Evolutionary conservation across 768 basidiomycete genomes (phyloP), one percentile per base, ranked within the genome.

Genomic region (Pleurotus tuber-regium): DNA sequence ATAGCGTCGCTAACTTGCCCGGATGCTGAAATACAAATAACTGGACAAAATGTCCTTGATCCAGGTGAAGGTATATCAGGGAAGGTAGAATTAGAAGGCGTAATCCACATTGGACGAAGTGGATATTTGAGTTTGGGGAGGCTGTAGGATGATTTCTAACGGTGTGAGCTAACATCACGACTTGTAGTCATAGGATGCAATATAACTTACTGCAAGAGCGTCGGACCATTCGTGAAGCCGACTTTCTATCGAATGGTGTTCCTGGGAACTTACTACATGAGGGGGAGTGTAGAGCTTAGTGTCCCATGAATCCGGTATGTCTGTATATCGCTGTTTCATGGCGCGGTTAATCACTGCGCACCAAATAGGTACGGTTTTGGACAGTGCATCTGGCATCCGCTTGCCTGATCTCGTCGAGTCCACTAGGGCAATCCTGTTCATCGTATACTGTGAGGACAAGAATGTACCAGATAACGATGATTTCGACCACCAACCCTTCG

Each of bases 341-440:
- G 81, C 86, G 44, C 82, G 75, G 61, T 96, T 98, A 55, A 96
- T 73, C 4, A 93, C 89, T 7, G 89, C 75, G 63, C 95, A 96
- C 96, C 96, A 98, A 44, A 95, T 88, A 0, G 95, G 95, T 1
- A 98, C 77, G 0, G 94, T 96, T 63, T 96, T 98, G 1, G 89
- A 89, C 1, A 98, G 75, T 0, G 95, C 92, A 57, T 98, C 96
- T 1, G 96, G 96, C 42, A 96, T 86, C 11, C 92, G 83, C 70
- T 98, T 98, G 7, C 96, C 96, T 19, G 91, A 76, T 19, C 96
- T 75, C 0, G 96, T 97, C 0, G 95, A 97, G 62, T 98, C 96
- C 7, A 97, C 92, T 1, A 98, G 69, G 31, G 97, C 71, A 28
- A 95, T 66, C 0, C 93, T 95, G 43, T 1, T n/a, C 12, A 35